Evolutionary conservation across 257 asterid genomes (phyloP).

Genomic region (Pogostemon cablin): DNA sequence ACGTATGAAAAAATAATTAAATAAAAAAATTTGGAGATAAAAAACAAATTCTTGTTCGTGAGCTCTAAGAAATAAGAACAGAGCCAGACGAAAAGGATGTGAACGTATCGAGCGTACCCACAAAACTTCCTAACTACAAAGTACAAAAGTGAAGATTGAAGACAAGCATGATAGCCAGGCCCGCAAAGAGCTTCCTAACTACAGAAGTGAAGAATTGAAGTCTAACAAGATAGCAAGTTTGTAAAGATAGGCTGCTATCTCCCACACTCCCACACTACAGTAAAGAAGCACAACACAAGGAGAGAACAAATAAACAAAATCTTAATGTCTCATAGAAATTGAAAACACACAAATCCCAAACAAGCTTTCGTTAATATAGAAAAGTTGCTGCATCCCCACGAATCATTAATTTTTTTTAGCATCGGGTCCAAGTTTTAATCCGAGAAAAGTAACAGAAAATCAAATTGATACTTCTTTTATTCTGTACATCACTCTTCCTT

Average conservation of each 20-base stretch:
- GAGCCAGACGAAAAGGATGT: not conserved
- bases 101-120: too few relatives aligned
- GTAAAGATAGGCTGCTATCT: not conserved
- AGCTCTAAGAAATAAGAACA: conserved; percentile 8
- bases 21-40: not conserved
- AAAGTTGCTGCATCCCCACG: not conserved
- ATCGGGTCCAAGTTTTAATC: not conserved
- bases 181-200: not conserved
- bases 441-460: not conserved
- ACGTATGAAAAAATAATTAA: too few relatives aligned
- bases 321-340: not conserved
- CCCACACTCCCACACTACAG: not conserved
- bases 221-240: conserved; percentile 5
- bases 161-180: too few relatives aligned
- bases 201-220: conserved; percentile 7
- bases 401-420: too few relatives aligned
- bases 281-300: not conserved
- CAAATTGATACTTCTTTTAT: not conserved
- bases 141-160: not conserved
- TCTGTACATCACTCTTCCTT: not conserved
- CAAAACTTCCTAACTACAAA: too few relatives aligned
- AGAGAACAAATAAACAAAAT: not conserved
- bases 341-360: too few relatives aligned
- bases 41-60: not conserved
- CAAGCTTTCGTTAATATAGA: not conserved